Percentiles rank a stretch among this genome's conserved stretches.
Conservation (phyloP, 306 rosid species). For the Cucumis hystrix region DNA sequence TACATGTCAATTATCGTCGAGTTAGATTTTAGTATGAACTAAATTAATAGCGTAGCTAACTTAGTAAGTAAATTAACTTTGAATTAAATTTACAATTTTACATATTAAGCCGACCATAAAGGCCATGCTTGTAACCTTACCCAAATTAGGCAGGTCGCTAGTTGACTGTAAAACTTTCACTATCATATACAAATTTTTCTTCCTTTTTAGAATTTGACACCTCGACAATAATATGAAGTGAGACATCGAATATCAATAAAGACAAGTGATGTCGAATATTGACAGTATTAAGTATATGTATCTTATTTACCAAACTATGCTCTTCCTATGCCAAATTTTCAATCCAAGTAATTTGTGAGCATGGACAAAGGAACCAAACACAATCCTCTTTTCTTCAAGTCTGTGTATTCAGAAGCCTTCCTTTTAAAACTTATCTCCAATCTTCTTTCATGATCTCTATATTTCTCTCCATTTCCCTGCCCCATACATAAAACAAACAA, state of each 20-base stretch:
- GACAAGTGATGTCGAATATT: too few species aligned
- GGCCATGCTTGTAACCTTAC: neutral
- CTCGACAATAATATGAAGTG: too few species aligned
- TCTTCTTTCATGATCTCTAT: slow-evolving; percentile 9
- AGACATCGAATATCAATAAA: too few species aligned
- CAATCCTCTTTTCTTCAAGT: slow-evolving; percentile 53
- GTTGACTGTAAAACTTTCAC: neutral
- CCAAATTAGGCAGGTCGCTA: neutral
- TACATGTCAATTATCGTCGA: too few species aligned
- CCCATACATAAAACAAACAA: slow-evolving; percentile 6
- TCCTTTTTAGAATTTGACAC: too few species aligned
- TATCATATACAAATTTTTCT: neutral
- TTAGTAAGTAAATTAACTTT: too few species aligned
- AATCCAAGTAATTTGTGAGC: slow-evolving; percentile 53
- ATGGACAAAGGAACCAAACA: slow-evolving; percentile 72
- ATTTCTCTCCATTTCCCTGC: slow-evolving; percentile 24
- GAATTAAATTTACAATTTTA: too few species aligned
- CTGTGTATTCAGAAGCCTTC: slow-evolving; percentile 24
- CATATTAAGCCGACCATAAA: neutral
- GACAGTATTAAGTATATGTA: too few species aligned
- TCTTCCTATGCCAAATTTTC: too few species aligned
- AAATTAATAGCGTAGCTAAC: too few species aligned
- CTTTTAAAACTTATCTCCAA: slow-evolving; percentile 13
- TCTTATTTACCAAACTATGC: too few species aligned
- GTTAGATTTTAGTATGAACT: too few species aligned